These are phyloP conservation scores for Fragaria vesca DNA, from an alignment of 306 rosid genomes.

Conservation along the genomic window DNA sequence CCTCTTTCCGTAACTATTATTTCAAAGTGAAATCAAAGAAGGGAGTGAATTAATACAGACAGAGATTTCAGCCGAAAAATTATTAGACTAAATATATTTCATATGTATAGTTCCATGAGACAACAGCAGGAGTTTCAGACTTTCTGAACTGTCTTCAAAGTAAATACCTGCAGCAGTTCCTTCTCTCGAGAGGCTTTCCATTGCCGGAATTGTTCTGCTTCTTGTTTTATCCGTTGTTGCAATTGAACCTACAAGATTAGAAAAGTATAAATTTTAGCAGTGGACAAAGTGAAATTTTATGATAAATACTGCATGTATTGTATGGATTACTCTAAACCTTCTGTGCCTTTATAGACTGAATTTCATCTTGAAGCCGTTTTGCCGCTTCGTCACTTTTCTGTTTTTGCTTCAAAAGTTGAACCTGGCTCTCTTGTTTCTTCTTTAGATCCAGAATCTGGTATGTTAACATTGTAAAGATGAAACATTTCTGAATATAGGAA, in stretches of 20 bases:
- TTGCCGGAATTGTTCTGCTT: conserved; percentile 98
- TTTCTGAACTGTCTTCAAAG: conserved; percentile 15
- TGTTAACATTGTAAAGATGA: conserved; percentile 29
- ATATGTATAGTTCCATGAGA: background rate
- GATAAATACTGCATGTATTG: conserved; percentile 20
- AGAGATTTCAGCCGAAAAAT: background rate
- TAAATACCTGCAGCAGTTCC: conserved; percentile 86
- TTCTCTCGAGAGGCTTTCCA: conserved; percentile 99
- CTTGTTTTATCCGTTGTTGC: conserved; percentile 97
- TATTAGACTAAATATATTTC: background rate
- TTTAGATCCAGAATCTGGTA: conserved; percentile 85
- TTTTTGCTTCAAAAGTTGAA: conserved; percentile 94
- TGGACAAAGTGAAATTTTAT: background rate
- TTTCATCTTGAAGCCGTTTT: conserved; percentile 93
- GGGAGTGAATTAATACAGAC: conserved; percentile 18
- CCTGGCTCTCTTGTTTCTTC: conserved; percentile 99
- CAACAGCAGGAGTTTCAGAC: conserved; percentile 2
- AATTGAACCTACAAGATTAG: conserved; percentile 68
- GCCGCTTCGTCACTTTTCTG: conserved; percentile 99
- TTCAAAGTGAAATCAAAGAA: conserved; percentile 23
- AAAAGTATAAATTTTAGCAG: conserved; percentile 7
- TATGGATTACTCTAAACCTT: conserved; percentile 54
- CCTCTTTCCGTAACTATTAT: conserved; percentile 85
- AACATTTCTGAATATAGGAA: conserved; percentile 21
- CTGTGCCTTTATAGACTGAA: conserved; percentile 94